phyloP scores from a whole-genome alignment of 257 asterid species.

The Jasminum sambac region DNA sequence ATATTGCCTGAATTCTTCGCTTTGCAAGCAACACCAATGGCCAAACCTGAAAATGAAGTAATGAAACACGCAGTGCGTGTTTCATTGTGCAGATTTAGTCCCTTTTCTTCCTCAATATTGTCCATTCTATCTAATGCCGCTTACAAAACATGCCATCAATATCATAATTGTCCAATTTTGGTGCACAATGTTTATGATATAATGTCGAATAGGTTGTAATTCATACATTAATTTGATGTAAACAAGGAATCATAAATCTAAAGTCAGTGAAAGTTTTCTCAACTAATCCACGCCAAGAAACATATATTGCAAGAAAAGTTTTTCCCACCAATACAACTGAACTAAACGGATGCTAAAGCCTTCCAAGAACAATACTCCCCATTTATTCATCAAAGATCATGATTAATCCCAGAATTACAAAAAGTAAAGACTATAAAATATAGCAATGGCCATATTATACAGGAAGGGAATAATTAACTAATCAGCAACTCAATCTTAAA shows the following conservation, averaged over 20 bases:
- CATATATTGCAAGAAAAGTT: background rate
- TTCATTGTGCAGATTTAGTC: background rate
- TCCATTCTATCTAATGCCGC: background rate
- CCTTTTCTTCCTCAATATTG: background rate
- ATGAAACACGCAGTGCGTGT: background rate
- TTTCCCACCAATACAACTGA: background rate
- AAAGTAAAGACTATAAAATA: background rate
- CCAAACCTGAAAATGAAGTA: conserved; percentile 28
- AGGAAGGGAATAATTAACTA: conserved; percentile 3
- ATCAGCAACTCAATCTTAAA: conserved; percentile 7
- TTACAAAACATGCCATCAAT: background rate
- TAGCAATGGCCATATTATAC: background rate
- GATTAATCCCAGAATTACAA: background rate
- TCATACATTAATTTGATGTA: background rate
- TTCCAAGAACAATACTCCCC: background rate
- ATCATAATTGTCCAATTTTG: background rate
- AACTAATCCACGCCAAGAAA: background rate
- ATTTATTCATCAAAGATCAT: background rate
- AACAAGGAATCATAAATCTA: background rate
- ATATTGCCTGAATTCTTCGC: conserved; percentile 22
- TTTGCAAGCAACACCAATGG: conserved; percentile 32
- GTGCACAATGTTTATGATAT: conserved; percentile 1
- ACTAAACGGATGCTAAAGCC: background rate
- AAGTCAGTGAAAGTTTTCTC: background rate
- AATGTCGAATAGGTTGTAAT: conserved; percentile 1